These are phyloP conservation scores for Coprinellus micaceus DNA, from an alignment of 768 basidiomycete genomes.

Conservation along the genomic window DNA sequence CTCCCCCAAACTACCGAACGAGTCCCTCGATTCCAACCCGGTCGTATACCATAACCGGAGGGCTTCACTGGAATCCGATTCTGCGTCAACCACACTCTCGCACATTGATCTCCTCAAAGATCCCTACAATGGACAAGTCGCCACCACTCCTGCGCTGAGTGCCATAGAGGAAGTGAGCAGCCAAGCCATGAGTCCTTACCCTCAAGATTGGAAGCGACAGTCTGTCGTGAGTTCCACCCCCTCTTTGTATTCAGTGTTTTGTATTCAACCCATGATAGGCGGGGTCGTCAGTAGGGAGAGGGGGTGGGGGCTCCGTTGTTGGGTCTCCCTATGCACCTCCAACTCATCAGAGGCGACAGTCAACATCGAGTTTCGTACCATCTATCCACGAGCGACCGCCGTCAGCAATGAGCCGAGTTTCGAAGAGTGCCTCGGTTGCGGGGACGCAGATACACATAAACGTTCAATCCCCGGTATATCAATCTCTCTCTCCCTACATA, in stretches of 20 bases:
- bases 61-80: slow-evolving; percentile 55
- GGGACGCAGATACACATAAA: slow-evolving; percentile 27
- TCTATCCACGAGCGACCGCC: slow-evolving; percentile 3
- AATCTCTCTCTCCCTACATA: not conserved
- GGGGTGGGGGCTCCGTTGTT: not conserved
- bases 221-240: slow-evolving; percentile 29
- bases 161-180: slow-evolving; percentile 55
- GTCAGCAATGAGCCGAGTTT: not conserved
- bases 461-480: slow-evolving; percentile 36
- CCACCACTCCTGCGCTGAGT: slow-evolving; percentile 42
- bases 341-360: slow-evolving; percentile 19
- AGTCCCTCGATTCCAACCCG: slow-evolving; percentile 29
- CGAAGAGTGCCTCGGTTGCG: slow-evolving; percentile 18
- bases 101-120: slow-evolving; percentile 51
- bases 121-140: slow-evolving; percentile 26
- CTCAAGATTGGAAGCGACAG: slow-evolving; percentile 27
- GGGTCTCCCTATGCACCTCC: not conserved
- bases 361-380: slow-evolving; percentile 23
- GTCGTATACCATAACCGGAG: slow-evolving; percentile 30
- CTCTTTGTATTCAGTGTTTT: not conserved
- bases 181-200: slow-evolving; percentile 33
- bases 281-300: not conserved
- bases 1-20: slow-evolving; percentile 25
- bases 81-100: slow-evolving; percentile 51
- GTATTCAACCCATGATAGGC: not conserved